Base-by-base conservation (phyloP, 768 basidiomycete genomes). In the Pleurotus ostreatus region DNA sequence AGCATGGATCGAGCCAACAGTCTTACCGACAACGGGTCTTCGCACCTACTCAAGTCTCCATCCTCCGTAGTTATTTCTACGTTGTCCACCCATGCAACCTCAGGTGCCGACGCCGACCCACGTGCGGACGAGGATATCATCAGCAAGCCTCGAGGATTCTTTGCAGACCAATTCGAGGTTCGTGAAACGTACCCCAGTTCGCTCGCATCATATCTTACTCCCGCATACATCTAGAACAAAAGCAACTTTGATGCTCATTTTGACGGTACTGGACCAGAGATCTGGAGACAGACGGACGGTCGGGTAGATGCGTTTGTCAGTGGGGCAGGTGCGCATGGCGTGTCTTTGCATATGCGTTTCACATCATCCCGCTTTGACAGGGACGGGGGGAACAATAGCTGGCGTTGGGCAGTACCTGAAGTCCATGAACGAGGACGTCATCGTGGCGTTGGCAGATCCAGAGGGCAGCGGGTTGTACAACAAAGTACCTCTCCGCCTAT, bases 301-400 rank as follows among this genome's bases (percentile, higher is more conserved):
- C 71, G 73, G 23, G 59, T 97, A 0, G 80, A 90, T 65, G 93
- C 88, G 5, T 98, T 98, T 63, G 86, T 98, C 41, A 83, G 87
- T 25, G 96, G 96, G 1, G 94, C 96, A 55, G 94, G 94, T 85
- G 56, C 57, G 72, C 59, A 37, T 49, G 18, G 30, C 30, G 39
- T 22, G 47, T 23, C 54, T 41, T 26, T 34, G 11, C 30, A 34
- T 34, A 11, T 34, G 30, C 9, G 30, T 48, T 39, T 20, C 3
- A 55, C 12, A 38, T 55, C 37, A 56, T 43, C n/a, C 23, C 49
- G 12, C 30, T 8, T 40, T n/a, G 54, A 3, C 49, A 89, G 92
- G 94, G n/a, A 98, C 96, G 2, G 96, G 97, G 4, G 97, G 97
- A 11, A 98, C 96, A 2, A 82, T 99, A 49, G 88, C 94, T 1